Percentiles rank a stretch among this genome's conserved stretches.
Evolutionary conservation across 306 rosid genomes (phyloP).

Genomic region (Fragaria vesca): DNA sequence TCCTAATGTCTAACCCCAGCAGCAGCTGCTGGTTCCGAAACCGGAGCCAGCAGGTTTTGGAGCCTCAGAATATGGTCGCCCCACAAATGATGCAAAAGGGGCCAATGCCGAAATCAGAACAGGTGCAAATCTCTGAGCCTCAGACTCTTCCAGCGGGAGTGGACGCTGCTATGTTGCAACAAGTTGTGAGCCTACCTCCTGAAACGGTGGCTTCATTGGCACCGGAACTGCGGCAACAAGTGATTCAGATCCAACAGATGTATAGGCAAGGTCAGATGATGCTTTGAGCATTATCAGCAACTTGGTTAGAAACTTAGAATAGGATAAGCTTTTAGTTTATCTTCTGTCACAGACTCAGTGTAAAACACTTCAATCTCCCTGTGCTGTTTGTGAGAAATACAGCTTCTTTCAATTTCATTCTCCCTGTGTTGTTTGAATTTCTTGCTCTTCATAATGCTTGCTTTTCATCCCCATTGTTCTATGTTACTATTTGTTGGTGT

Average conservation of each 20-base stretch:
- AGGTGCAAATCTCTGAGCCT: not conserved
- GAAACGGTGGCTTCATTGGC: slow-evolving; percentile 64
- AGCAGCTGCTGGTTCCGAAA: not conserved
- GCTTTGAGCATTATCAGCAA: not conserved
- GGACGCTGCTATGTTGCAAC: slow-evolving; percentile 61
- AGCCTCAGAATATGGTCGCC: not conserved
- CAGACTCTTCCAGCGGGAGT: slow-evolving; percentile 23
- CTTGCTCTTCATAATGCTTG: not conserved
- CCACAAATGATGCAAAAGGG: not conserved
- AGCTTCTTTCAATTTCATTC: not conserved
- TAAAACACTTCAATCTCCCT: not conserved
- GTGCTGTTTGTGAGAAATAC: not conserved
- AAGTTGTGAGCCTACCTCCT: slow-evolving; percentile 72
- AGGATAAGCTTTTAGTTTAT: not conserved
- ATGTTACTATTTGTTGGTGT: too few relatives aligned
- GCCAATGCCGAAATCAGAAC: not conserved
- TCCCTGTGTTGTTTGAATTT: not conserved
- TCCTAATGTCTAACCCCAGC: not conserved
- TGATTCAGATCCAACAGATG: slow-evolving; percentile 61
- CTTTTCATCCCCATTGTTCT: too few relatives aligned
- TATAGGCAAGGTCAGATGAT: not conserved
- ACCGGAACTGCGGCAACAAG: slow-evolving; percentile 67
- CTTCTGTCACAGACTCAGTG: not conserved
- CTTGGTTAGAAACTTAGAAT: not conserved
- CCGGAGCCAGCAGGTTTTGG: not conserved